Conservation (phyloP, 2,329 filamentous ascomycete species). For the Ophiocordyceps camponoti-rufipedis region DNA sequence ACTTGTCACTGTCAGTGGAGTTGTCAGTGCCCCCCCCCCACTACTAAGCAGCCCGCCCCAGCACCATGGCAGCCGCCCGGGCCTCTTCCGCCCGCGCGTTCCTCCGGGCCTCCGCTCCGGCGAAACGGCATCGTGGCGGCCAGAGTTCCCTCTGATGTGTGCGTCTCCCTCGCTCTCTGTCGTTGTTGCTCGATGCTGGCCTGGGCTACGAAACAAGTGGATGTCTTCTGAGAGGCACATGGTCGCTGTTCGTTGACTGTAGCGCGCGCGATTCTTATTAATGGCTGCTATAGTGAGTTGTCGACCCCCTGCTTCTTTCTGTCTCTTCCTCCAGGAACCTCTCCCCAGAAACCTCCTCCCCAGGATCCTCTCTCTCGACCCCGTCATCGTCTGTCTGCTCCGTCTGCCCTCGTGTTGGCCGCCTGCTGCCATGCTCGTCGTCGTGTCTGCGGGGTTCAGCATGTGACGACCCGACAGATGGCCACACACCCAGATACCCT, state of each 20-base stretch:
- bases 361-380: neutral
- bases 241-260: neutral
- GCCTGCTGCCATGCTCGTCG: neutral
- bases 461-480: constrained; percentile 1
- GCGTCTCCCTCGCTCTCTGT: neutral
- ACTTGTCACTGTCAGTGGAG: too few species aligned
- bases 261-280: neutral
- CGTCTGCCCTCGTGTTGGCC: neutral
- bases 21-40: neutral
- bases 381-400: neutral
- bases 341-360: neutral
- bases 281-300: neutral
- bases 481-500: neutral
- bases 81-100: neutral
- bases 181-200: neutral
- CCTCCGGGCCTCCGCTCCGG: neutral
- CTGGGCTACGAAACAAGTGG: neutral
- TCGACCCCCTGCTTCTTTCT: neutral
- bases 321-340: too few species aligned
- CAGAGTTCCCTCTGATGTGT: neutral
- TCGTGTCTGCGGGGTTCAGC: constrained; percentile 1
- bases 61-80: neutral
- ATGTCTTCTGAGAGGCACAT: neutral
- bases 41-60: too few species aligned
- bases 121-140: neutral